Percentiles rank a stretch among this genome's conserved stretches.
These are phyloP conservation scores for Penicillium sp. DNA, from an alignment of 2,329 filamentous ascomycete genomes.

Conservation along the genomic window DNA sequence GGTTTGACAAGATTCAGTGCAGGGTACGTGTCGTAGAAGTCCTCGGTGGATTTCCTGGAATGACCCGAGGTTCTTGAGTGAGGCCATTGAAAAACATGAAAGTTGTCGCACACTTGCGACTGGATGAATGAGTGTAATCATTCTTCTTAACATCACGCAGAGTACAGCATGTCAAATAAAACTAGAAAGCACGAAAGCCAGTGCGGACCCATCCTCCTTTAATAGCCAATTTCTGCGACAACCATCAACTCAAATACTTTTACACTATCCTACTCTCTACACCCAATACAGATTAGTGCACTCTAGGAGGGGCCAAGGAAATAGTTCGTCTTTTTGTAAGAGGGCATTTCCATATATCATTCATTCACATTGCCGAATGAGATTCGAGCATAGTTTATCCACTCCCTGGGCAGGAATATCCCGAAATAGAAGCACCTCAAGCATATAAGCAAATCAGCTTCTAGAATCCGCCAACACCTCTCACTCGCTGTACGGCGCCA, in stretches of 20 bases:
- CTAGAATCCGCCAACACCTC: conserved; percentile 56
- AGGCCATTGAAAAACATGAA: too few relatives aligned
- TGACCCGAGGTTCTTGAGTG: neutral
- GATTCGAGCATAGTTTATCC: neutral
- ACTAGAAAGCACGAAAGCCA: too few relatives aligned
- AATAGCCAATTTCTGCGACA: too few relatives aligned
- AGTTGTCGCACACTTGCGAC: too few relatives aligned
- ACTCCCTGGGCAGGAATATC: neutral
- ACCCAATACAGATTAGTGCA: too few relatives aligned
- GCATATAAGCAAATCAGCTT: neutral
- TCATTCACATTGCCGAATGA: neutral
- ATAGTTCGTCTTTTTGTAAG: neutral
- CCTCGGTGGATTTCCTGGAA: neutral
- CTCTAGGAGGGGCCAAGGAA: too few relatives aligned
- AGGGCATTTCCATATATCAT: neutral
- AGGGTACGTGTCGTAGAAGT: neutral
- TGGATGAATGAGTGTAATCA: too few relatives aligned
- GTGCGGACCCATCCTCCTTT: too few relatives aligned
- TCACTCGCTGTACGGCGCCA: conserved; percentile 57
- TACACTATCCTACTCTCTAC: too few relatives aligned
- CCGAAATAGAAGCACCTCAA: neutral
- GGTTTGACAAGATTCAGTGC: neutral
- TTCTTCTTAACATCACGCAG: too few relatives aligned
- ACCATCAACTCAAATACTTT: too few relatives aligned
- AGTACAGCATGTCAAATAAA: too few relatives aligned